These are phyloP conservation scores for Alisma plantagoaquatica DNA, from an alignment of 106 monocot genomes.

Conservation along the genomic window DNA sequence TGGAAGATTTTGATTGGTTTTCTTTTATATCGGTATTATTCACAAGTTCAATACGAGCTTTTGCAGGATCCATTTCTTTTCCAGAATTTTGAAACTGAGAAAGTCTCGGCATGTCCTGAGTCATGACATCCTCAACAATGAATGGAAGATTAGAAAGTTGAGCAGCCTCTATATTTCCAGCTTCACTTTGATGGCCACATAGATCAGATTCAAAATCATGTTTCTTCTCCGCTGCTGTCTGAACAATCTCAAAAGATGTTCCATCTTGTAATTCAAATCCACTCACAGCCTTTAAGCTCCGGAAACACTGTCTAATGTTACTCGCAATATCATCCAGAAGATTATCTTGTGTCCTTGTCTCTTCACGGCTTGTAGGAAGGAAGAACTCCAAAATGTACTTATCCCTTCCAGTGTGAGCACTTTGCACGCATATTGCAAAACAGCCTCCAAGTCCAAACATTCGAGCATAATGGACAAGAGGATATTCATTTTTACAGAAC, in stretches of 20 bases:
- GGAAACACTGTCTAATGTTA: constrained; percentile 29
- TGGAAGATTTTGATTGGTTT: not conserved
- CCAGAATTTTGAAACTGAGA: too few relatives aligned
- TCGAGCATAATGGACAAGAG: constrained; percentile 86
- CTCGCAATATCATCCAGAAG: constrained; percentile 39
- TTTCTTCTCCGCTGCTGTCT: constrained; percentile 16
- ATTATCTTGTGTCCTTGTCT: constrained; percentile 21
- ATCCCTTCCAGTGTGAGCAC: constrained; percentile 43
- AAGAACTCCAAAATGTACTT: constrained; percentile 81
- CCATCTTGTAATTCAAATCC: constrained; percentile 18
- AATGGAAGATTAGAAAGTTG: too few relatives aligned
- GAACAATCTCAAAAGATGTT: constrained; percentile 19
- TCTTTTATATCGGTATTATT: too few relatives aligned
- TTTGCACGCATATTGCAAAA: constrained; percentile 61
- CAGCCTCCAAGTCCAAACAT: constrained; percentile 56
- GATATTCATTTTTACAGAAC: constrained; percentile 66
- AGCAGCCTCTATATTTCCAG: not conserved
- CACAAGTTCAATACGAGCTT: too few relatives aligned
- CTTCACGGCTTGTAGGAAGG: constrained; percentile 47
- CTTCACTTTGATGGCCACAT: constrained; percentile 3
- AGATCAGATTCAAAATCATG: constrained; percentile 15
- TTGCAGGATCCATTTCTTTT: too few relatives aligned
- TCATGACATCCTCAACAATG: too few relatives aligned
- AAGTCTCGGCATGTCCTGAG: too few relatives aligned
- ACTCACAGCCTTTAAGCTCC: constrained; percentile 36